Base-by-base conservation (phyloP, 495 filamentous ascomycete species). In the Annulohypoxylon maeteangense region DNA sequence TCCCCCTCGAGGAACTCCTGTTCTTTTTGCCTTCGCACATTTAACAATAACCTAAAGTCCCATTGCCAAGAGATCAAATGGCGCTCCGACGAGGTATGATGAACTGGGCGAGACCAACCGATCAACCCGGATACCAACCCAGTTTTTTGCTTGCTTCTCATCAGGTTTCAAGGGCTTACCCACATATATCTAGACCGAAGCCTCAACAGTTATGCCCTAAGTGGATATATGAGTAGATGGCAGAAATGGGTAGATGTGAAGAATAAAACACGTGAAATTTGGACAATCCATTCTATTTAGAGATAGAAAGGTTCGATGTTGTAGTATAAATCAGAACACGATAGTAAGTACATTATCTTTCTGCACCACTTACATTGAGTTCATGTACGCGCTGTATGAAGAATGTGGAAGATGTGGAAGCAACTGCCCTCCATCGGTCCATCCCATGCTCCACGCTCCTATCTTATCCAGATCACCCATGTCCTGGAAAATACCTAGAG, bases 21-120 rank as follows among this genome's bases (percentile, higher is more conserved):
- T 27, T 38, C 38, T 34, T 54, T 45, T 61, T 16, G 11, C 16
- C 31, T 61, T 62, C 70, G 70, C 70, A 69, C 70, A 73, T 68
- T 66, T 68, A 69, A 73, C 70, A 69, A 73, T 68, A 73, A 73
- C 70, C 70, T 69, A 73, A 73, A 69, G 70, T 73, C 22, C 42
- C 70, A 73, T 73, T 57, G 70, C 70, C 70, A 73, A 73, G 70
- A 73, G 70, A 73, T 73, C 56, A 34, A 68, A 69, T 73, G 70
- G 70, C 38, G 65, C 55, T 57, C 65, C 50, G 66, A 67, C 51
- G 58, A 64, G 58, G 53, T 44, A 36, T 60, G 54, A 56, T 11
- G 62, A 44, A 59, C 50, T 67, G 67, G 71, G 71, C 71, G 62
- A 70, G 71, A 70, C 67, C 58, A 64, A 67, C 44, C 59, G 67